Base-by-base conservation (phyloP, 805 yeast genomes). In the Schwanniomyces vanrijiae region DNA sequence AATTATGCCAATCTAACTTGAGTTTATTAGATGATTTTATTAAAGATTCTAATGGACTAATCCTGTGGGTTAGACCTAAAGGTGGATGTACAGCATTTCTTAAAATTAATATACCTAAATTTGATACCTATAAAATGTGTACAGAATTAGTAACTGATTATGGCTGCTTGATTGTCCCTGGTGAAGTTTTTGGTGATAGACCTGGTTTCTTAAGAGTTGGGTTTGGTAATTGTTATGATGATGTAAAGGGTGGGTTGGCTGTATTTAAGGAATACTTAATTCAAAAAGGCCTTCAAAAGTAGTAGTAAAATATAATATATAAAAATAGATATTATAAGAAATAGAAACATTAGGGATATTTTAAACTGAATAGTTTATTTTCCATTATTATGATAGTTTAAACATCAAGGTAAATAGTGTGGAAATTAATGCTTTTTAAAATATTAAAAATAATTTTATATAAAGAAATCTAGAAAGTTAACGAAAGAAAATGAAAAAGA, bases 81-180 rank as follows among this genome's bases (percentile, higher is more conserved):
- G 81, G 75, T 6, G 84, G 83, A 4, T 63, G 79, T 2, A 77
- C 81, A 2, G 67, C 77, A 29, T 69, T 78, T 42, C 48, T 78
- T 8, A 64, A 64, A 42, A 54, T 77, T 13, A 60, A 61, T 22
- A 62, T 61, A 6, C 49, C 48, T 4, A 54, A 56, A 2, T 55
- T 69, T 41, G 46, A 56, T 22, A 67, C 81, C 4, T 52, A 50
- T 29, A 51, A 59, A 5, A 56, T 80, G 47, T 65, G 73, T 16
- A 49, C 45, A 6, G 68, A 62, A 6, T 55, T 80, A 31, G 76
- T 76, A 5, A 61, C 55, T 7, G 50, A 66, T 21, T 52, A 66
- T 51, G 51, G 55, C 13, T 63, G 71, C 0, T 60, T 80, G 49
- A 59, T 68, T 20, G 79, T 76, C 4, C 83, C 83, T 1, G 83